phyloP scores from a whole-genome alignment of 2,329 filamentous ascomycete species.

The Thielaviopsis ethacetica region DNA sequence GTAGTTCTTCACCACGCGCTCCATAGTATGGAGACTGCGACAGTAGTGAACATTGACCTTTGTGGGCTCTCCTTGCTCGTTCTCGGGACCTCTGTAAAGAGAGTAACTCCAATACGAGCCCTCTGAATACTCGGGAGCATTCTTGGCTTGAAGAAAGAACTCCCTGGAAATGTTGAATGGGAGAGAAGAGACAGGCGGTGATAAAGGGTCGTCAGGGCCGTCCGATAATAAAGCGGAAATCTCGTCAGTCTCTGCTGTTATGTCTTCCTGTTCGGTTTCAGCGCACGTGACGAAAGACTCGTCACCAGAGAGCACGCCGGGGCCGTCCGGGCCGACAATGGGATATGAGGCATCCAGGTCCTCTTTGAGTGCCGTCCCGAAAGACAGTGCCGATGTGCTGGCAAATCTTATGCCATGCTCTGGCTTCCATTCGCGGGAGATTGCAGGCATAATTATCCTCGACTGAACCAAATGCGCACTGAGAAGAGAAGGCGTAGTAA shows the following conservation, averaged over 20 bases:
- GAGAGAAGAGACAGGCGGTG: conserved; percentile 23
- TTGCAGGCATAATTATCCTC: background rate
- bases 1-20: conserved; percentile 41
- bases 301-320: background rate
- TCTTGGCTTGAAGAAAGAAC: conserved; percentile 31
- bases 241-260: background rate
- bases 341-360: background rate
- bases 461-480: background rate
- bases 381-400: background rate
- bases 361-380: background rate
- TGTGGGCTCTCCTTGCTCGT: conserved; percentile 24
- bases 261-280: background rate
- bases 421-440: background rate
- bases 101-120: conserved; percentile 51
- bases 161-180: conserved; percentile 31
- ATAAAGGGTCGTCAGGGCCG: conserved; percentile 12
- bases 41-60: conserved; percentile 65
- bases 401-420: conserved; percentile 7
- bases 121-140: conserved; percentile 25
- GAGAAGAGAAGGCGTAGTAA: background rate
- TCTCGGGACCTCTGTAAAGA: conserved; percentile 41
- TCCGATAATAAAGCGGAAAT: background rate
- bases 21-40: conserved; percentile 46
- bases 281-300: background rate
- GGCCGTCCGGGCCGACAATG: background rate